Conservation (phyloP, 169 alveolate species). For the Plasmodium chabaudi region DNA sequence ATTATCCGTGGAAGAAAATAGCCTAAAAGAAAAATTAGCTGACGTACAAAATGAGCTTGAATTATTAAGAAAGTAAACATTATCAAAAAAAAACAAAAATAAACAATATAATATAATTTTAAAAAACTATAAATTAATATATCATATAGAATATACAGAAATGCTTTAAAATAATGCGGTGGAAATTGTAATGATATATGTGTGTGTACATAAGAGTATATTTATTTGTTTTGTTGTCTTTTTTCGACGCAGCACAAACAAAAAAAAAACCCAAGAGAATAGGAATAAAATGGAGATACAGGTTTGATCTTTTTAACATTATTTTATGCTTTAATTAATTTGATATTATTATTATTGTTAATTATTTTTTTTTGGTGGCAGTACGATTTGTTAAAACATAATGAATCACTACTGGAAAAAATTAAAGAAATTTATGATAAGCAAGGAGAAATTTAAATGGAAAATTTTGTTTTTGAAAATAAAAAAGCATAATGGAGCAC, state of each 20-base stretch:
- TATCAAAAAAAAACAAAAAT: constrained; percentile 8
- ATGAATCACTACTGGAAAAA: constrained; percentile 61
- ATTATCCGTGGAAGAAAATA: constrained; percentile 32
- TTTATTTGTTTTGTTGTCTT: background rate
- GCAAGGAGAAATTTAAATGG: constrained; percentile 50
- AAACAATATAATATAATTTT: background rate
- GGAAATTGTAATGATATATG: background rate
- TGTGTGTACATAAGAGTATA: constrained; percentile 4
- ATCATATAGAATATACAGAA: background rate
- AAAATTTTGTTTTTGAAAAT: background rate
- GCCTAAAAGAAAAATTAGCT: constrained; percentile 33
- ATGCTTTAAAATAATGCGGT: too few species aligned
- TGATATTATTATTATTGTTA: background rate
- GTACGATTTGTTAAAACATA: constrained; percentile 70
- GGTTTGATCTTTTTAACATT: constrained; percentile 5
- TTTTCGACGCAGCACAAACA: constrained; percentile 30
- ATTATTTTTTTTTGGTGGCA: constrained; percentile 18
- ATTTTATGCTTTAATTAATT: constrained; percentile 7
- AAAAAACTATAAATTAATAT: background rate
- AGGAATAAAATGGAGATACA: constrained; percentile 66
- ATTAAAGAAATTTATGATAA: constrained; percentile 69
- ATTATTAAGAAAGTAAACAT: constrained; percentile 34
- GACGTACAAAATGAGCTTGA: constrained; percentile 33
- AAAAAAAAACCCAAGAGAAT: constrained; percentile 58
- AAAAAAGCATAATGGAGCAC: background rate